A percentile compares a stretch with the other conserved stretches of the same genome.
phyloP scores from a whole-genome alignment of 2,329 filamentous ascomycete species.

The Exophiala xenobiotica region DNA sequence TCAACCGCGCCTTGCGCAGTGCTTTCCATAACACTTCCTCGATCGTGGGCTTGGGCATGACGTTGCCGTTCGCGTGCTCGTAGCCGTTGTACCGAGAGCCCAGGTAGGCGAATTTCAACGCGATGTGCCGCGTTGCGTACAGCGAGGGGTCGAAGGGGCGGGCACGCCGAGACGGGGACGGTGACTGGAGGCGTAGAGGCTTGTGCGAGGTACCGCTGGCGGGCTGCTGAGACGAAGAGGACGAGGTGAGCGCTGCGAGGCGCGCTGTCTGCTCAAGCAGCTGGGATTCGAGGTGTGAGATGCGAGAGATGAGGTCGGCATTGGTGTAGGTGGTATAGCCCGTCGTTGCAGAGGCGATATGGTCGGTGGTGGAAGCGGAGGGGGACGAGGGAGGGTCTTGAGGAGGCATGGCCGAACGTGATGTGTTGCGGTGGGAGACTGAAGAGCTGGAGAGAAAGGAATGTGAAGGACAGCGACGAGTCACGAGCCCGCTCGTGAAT shows the following conservation, averaged over 20 bases:
- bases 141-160: slow-evolving; percentile 71
- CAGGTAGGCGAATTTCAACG: slow-evolving; percentile 90
- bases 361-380: neutral
- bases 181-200: slow-evolving; percentile 28
- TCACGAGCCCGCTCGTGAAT: slow-evolving; percentile 19
- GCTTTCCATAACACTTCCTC: slow-evolving; percentile 95
- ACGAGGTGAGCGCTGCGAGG: slow-evolving; percentile 25
- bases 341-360: neutral
- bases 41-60: slow-evolving; percentile 71
- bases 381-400: neutral
- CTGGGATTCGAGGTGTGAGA: slow-evolving; percentile 66
- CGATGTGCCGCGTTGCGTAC: slow-evolving; percentile 81
- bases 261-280: slow-evolving; percentile 53
- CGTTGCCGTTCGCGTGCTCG: slow-evolving; percentile 75
- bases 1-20: slow-evolving; percentile 75
- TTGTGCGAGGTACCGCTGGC: too few species aligned
- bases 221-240: too few species aligned
- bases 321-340: slow-evolving; percentile 69
- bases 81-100: slow-evolving; percentile 90
- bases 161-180: slow-evolving; percentile 31
- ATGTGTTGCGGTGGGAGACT: neutral
- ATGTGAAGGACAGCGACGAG: neutral
- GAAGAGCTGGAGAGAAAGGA: neutral
- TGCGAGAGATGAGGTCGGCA: slow-evolving; percentile 65
- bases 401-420: neutral